Percentiles rank a stretch among this genome's conserved stretches.
Conservation (phyloP, 2,329 filamentous ascomycete genomes). For the Penicillium sp. region DNA sequence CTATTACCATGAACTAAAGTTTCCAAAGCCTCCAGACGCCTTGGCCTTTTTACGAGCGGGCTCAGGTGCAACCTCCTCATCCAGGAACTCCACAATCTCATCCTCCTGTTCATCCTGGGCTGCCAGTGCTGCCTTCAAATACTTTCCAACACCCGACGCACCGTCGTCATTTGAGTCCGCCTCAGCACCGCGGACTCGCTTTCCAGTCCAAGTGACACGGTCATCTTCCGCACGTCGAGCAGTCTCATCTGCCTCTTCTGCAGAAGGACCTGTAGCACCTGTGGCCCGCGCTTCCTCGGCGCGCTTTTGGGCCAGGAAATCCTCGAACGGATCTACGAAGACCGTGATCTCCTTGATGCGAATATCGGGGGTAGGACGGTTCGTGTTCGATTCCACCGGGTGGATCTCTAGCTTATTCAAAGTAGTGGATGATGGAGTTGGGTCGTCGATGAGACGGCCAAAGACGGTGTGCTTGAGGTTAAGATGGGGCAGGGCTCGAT, state of each 20-base stretch:
- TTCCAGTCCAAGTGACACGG: conserved; percentile 92
- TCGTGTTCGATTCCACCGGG: conserved; percentile 67
- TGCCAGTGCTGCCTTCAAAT: conserved; percentile 63
- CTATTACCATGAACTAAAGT: conserved; percentile 84
- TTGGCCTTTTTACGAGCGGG: conserved; percentile 80
- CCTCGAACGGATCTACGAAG: conserved; percentile 91
- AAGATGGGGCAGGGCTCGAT: conserved; percentile 78
- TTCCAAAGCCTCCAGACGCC: conserved; percentile 72
- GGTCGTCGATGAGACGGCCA: conserved; percentile 72
- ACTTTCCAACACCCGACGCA: conserved; percentile 68
- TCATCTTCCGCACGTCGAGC: conserved; percentile 67
- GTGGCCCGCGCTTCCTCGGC: conserved; percentile 59
- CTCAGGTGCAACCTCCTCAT: conserved; percentile 63
- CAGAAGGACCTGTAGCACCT: conserved; percentile 14
- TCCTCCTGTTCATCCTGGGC: conserved; percentile 44
- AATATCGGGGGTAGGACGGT: conserved; percentile 74
- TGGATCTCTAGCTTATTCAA: conserved; percentile 74
- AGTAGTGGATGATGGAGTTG: conserved; percentile 43
- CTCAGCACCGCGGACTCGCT: conserved; percentile 71
- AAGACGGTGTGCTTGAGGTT: conserved; percentile 98
- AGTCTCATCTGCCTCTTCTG: conserved; percentile 26
- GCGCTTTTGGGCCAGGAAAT: conserved; percentile 75
- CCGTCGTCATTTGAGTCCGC: conserved; percentile 50
- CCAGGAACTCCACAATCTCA: conserved; percentile 60
- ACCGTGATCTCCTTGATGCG: conserved; percentile 78